Evolutionary conservation across 208 protist genomes (phyloP), one percentile per base, ranked within the genome.

Genomic region (Porcisia deanei): DNA sequence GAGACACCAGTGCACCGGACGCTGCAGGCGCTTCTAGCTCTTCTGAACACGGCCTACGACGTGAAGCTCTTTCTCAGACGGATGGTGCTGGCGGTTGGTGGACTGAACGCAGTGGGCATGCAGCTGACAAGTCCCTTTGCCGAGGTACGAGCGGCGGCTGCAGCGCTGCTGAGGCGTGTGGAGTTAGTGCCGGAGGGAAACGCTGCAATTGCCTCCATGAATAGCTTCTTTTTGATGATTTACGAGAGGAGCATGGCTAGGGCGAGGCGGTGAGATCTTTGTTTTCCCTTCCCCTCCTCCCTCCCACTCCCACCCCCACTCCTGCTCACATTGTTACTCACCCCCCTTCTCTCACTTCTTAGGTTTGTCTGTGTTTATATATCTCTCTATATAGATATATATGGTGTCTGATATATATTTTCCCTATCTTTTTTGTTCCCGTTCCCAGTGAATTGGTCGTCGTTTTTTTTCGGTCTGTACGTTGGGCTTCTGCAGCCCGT

Each of bases 11-110:
- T 92, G 53, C 79, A 87, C 37, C 80, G 81, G 10, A 74, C 84
- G 16, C 75, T 95, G 30, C 66, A 87, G 39, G 60, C 75, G 12
- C 57, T 95, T 34, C 78, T 89, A n/a, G 25, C 34, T 4, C 41
- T 85, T 63, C 41, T 95, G n/a, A 49, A 81, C 9, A 77, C 82
- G 12, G 57, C 69, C 9, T 80, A 80, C 54, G 80, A 79, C 37
- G 80, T 93, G 66, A 77, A 90, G 53, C 43, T 88, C n/a, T 84
- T 95, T 57, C 84, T 95, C 45, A 82, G 88, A 14, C 87, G 89
- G 63, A 93, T 93, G 87, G 60, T 88, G n/a, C 45, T 90, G 0
- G 87, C 91, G 0, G 71, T 90, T 6, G 85, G 85, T 10, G 91
- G 91, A 5, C 77, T 95, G 8, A 86, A 89, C 47, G 87, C 91